Evolutionary conservation across 2,329 filamentous ascomycete genomes (phyloP), one percentile per base, ranked within the genome.

Genomic region (Fusarium penzigii): DNA sequence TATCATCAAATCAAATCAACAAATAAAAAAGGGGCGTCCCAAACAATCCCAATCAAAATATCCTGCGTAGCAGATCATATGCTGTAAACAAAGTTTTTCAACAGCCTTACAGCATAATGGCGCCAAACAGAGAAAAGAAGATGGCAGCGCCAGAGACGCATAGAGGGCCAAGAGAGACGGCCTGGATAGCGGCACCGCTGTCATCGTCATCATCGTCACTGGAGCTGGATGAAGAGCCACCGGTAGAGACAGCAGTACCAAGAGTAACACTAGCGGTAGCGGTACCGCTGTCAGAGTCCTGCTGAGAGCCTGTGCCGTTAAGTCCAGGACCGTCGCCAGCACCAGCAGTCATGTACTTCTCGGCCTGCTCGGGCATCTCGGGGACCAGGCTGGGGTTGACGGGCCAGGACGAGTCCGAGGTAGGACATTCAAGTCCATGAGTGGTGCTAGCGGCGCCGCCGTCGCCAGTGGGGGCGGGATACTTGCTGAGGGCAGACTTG

Each of bases 261-360:
- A 61, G 57, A 29, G 70, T 72, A 46, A 65, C 66, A 56, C 73
- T 73, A 51, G 70, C 72, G 14, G 78, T 78, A 39, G 78, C 77
- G 16, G 75, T 76, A 42, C 78, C 74, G 48, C 74, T 72, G 63
- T 72, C 75, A 6, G 70, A 73, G 11, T 77, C 74, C 45, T 78
- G 74, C 71, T 84, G 81, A 17, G 82, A 85, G 20, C 82, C 82
- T 17, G 66, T 61, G 6, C 81, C 81, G 4, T 68, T 69, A 14
- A 84, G 74, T 57, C 82, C 82, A 12, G 80, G 79, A 2, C 80
- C 82, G 2, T 65, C 62, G 34, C 81, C 81, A 44, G 81, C 81
- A 62, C 82, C 81, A 9, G 72, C 64, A 36, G 70, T 74, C 75
- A 85, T 78, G 72, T 74, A 83, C 73, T 80, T 76, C 60, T 75